Evolutionary conservation across 495 filamentous ascomycete species (phyloP).

Genomic region (Aspergillus affinis): DNA sequence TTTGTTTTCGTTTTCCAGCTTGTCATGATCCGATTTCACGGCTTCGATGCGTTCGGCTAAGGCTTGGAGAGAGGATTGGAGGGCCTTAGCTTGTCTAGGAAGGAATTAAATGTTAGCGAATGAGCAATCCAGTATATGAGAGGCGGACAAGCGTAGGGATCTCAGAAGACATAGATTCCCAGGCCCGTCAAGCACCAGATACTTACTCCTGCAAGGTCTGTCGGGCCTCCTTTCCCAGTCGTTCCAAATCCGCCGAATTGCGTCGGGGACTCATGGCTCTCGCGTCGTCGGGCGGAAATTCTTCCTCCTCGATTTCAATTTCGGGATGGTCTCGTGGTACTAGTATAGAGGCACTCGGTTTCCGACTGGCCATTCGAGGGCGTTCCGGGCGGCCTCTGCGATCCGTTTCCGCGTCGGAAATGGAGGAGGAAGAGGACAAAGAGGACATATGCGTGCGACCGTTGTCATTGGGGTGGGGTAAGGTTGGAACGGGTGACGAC

Average conservation of each 20-base stretch:
- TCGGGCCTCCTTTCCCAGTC: conserved; percentile 76
- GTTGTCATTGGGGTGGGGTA: conserved; percentile 46
- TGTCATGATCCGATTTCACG: conserved; percentile 92
- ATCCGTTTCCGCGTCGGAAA: conserved; percentile 48
- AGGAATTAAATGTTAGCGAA: background rate
- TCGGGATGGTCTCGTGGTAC: conserved; percentile 70
- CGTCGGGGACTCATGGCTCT: conserved; percentile 92
- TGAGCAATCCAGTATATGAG: background rate
- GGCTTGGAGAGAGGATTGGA: conserved; percentile 84
- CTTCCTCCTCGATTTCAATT: conserved; percentile 65
- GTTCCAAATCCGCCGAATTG: conserved; percentile 84
- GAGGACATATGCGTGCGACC: conserved; percentile 45
- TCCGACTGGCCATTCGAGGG: conserved; percentile 59
- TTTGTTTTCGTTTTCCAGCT: conserved; percentile 90
- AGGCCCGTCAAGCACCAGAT: background rate
- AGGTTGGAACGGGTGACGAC: conserved; percentile 42
- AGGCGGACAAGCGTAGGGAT: background rate
- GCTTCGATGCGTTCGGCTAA: conserved; percentile 90
- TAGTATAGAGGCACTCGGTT: conserved; percentile 78
- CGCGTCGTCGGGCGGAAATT: conserved; percentile 80
- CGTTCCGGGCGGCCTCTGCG: conserved; percentile 47
- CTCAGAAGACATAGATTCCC: background rate
- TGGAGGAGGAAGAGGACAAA: conserved; percentile 46
- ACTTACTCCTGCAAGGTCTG: conserved; percentile 64
- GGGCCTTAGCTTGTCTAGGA: conserved; percentile 75